Base-by-base conservation (phyloP, 2,329 filamentous ascomycete species). In the Capronia epimyces region DNA sequence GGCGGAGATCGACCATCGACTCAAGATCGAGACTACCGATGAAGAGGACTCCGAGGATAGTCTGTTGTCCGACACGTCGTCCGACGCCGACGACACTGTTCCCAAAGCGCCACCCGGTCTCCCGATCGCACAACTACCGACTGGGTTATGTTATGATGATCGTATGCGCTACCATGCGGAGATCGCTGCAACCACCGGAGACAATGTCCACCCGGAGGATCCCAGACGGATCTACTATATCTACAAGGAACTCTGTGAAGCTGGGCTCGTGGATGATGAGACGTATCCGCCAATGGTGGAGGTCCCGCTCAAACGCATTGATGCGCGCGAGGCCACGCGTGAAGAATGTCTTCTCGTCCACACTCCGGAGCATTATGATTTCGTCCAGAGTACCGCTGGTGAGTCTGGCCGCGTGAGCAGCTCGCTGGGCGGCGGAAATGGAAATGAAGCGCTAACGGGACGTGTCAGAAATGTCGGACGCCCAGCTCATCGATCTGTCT, bases 131-230 rank as follows among this genome's bases (percentile, higher is more conserved):
- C 69, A 80, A 21, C 73, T 87, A 1, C 80, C 84, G 0, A 90
- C 86, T 0, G 87, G 87, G 2, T 82, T 86, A 55, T 91, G 87
- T 59, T 98, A 97, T 66, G 93, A 98, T 71, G 83, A 88, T 50
- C 82, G 91, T 25, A 98, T 98, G 93, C 89, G 93, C 54, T 86
- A 94, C 54, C 93, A 98, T 66, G 87, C 89, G 48, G 95, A 96
- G 65, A 83, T 87, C 13, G 83, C 88, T 15, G 73, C 76, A 2
- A 71, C 73, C 2, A 69, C 73, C 15, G 77, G 78, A 1, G 79
- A 83, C 42, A 85, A 91, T 18, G 84, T 94, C 45, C 93, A 98
- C 64, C 93, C 93, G 0, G 93, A 98, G 68, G 93, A 98, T 63
- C 93, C 93, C 1, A 78, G 89, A 22, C 83, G 93, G 12, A 96